Conservation (phyloP, 306 rosid species). For the Trifolium pratense region DNA sequence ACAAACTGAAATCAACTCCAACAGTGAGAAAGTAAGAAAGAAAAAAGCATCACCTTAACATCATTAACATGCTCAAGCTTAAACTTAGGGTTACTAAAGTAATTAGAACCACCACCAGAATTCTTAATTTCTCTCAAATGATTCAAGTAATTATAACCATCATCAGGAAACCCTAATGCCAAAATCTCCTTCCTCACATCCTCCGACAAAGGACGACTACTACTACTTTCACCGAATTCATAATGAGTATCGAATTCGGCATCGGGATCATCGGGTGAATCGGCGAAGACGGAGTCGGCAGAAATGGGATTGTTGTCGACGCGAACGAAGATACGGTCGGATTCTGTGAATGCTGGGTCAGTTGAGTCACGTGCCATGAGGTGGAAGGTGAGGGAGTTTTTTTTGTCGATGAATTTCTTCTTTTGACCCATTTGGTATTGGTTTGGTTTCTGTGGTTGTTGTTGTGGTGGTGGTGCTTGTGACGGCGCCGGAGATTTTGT, state of each 20-base stretch:
- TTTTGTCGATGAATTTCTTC: slow-evolving; percentile 85
- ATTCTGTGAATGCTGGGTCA: slow-evolving; percentile 62
- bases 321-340: slow-evolving; percentile 82
- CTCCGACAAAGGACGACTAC: slow-evolving; percentile 53
- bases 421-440: slow-evolving; percentile 24
- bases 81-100: slow-evolving; percentile 74
- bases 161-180: slow-evolving; percentile 89
- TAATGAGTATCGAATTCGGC: slow-evolving; percentile 12
- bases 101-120: slow-evolving; percentile 78
- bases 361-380: slow-evolving; percentile 79
- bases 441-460: not conserved
- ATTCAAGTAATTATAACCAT: slow-evolving; percentile 82
- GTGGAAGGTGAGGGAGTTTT: slow-evolving; percentile 72
- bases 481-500: not conserved
- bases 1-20: not conserved
- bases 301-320: slow-evolving; percentile 65
- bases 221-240: not conserved
- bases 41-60: slow-evolving; percentile 65
- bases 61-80: slow-evolving; percentile 64
- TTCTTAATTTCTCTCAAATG: slow-evolving; percentile 83
- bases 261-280: slow-evolving; percentile 63
- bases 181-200: slow-evolving; percentile 71
- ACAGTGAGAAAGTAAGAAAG: not conserved
- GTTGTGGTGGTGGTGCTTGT: not conserved
- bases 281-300: slow-evolving; percentile 51